Evolutionary conservation across 768 basidiomycete genomes (phyloP), one percentile per base, ranked within the genome.

Genomic region (Terana coerulea): DNA sequence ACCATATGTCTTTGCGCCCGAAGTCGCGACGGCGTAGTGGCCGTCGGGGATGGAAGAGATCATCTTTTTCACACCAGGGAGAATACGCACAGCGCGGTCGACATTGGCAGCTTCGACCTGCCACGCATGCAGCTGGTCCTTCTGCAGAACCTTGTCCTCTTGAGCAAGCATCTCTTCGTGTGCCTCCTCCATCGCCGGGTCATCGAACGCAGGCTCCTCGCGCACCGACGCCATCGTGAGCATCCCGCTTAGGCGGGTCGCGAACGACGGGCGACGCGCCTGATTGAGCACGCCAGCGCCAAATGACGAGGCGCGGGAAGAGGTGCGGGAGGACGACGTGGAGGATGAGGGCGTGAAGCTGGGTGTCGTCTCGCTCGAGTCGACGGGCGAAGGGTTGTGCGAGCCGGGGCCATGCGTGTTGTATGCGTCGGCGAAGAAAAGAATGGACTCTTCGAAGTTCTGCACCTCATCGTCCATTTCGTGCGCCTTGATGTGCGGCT

Each of bases 21-120:
- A 86, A 0, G 86, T 88, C 2, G 86, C 86, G 15, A 88, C 83
- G 17, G 84, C 85, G 61, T 81, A 88, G 35, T 72, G 73, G n/a
- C 79, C 83, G 47, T 72, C 67, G 3, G 86, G 86, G 45, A 89
- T 74, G 5, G 83, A 81, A 47, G 75, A 72, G 55, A 89, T 83
- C 72, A 89, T 73, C 53, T 66, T 69, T 61, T 73, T 73, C 3
- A 88, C 87, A 34, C 87, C 85, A 22, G 87, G 86, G 1, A 89
- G 74, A 58, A 88, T 87, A 47, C 75, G 75, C 33, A 88, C 83
- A n/a, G 76, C 73, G 55, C 81, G 79, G 58, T 85, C 79, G 52
- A 83, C 76, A 52, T 63, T 69, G 8, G 74, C 61, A 3, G 81
- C 80, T 61, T 84, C 82, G 36, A 76, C 49, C 62, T 80, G 74